A percentile compares a stretch with the other conserved stretches of the same genome.
Conservation (phyloP, 1,139 yeast species). For the Barnettozyma hawaiiensis region DNA sequence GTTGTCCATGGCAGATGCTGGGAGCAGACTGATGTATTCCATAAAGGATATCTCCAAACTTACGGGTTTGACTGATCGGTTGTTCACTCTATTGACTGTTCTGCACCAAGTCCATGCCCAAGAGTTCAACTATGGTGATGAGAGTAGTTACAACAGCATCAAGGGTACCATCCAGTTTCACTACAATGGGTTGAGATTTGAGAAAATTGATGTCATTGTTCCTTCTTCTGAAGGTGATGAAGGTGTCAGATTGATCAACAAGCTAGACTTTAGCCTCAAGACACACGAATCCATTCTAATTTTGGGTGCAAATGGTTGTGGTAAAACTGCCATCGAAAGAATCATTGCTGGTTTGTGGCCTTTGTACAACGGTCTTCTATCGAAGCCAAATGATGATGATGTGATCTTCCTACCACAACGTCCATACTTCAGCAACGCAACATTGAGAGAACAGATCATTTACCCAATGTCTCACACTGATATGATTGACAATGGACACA, state of each 20-base stretch:
- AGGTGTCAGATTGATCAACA: conserved; percentile 50
- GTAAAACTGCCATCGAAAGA: conserved; percentile 83
- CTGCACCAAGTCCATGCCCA: conserved; percentile 80
- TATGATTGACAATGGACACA: conserved; percentile 67
- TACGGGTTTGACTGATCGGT: conserved; percentile 87
- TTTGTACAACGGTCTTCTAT: conserved; percentile 71
- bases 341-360: conserved; percentile 93
- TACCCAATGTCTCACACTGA: conserved; percentile 78
- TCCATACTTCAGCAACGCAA: conserved; percentile 72
- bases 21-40: conserved; percentile 93
- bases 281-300: conserved; percentile 68
- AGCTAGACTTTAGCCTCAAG: conserved; percentile 57
- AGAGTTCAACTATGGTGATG: conserved; percentile 53
- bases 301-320: conserved; percentile 84
- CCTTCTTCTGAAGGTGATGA: conserved; percentile 60
- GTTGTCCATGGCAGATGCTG: conserved; percentile 92
- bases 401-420: conserved; percentile 76
- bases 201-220: conserved; percentile 74
- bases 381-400: conserved; percentile 72
- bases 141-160: conserved; percentile 40
- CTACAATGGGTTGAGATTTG: conserved; percentile 76
- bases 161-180: conserved; percentile 79
- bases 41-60: conserved; percentile 88
- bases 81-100: conserved; percentile 66
- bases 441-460: conserved; percentile 80